These are phyloP conservation scores for Pythium brassicae DNA, from an alignment of 352 stramenopile genomes.

Conservation along the genomic window DNA sequence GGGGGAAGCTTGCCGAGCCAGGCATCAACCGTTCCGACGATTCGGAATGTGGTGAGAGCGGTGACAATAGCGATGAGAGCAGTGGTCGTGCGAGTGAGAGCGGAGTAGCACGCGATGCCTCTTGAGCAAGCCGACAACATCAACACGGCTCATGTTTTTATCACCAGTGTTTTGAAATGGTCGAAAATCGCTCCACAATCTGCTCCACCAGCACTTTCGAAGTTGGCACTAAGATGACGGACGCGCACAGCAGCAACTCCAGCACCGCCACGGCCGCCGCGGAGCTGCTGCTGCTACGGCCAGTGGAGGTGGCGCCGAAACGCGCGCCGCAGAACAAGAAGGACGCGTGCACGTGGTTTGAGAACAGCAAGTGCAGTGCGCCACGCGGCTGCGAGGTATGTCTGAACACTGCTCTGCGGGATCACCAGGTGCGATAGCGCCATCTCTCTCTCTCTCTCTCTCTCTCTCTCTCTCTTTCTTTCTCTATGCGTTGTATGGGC, in stretches of 20 bases:
- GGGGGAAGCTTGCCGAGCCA: not conserved
- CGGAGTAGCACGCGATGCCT: not conserved
- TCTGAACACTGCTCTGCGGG: conserved; percentile 3
- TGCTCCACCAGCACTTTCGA: too few species aligned
- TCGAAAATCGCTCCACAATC: not conserved
- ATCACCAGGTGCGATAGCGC: conserved; percentile 2
- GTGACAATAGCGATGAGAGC: not conserved
- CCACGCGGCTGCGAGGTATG: conserved; percentile 10
- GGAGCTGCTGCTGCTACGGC: conserved; percentile 1
- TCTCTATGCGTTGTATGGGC: not conserved
- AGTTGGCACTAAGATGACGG: not conserved
- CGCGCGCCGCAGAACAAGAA: conserved; percentile 2
- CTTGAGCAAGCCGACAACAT: too few species aligned
- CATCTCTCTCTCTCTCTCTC: not conserved
- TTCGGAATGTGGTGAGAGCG: not conserved
- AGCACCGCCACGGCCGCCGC: not conserved
- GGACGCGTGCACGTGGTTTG: conserved; percentile 11
- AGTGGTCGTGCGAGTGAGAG: not conserved
- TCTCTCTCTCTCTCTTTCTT: not conserved
- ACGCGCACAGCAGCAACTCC: not conserved
- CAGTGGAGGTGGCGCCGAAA: conserved; percentile 3
- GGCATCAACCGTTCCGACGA: not conserved
- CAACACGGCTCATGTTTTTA: not conserved
- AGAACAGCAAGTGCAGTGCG: conserved; percentile 7
- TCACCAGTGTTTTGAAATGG: not conserved